Percentiles rank a stretch among this genome's conserved stretches.
Conservation (phyloP, 2,329 filamentous ascomycete species). For the Cytospora mali region DNA sequence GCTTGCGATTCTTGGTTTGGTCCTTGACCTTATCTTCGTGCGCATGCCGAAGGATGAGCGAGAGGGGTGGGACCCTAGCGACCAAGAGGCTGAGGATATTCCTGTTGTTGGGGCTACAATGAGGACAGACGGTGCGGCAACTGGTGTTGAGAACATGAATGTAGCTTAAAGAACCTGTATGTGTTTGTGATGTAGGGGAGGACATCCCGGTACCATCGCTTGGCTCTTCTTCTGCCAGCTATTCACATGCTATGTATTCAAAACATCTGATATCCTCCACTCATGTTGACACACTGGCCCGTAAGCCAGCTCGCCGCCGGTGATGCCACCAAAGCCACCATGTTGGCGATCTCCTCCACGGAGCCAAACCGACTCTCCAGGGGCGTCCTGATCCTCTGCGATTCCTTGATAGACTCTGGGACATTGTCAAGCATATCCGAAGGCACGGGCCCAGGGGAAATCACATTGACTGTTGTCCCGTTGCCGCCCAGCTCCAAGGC, state of each 20-base stretch:
- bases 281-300: constrained; percentile 60
- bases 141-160: constrained; percentile 10
- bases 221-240: not conserved
- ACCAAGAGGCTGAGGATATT: constrained; percentile 3
- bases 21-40: constrained; percentile 43
- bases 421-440: constrained; percentile 49
- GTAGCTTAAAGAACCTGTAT: not conserved
- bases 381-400: constrained; percentile 53
- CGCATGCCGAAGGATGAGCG: constrained; percentile 45
- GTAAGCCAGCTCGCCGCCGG: constrained; percentile 52
- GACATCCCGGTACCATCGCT: not conserved
- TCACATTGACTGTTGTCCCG: constrained; percentile 63
- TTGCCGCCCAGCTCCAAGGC: constrained; percentile 58
- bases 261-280: constrained; percentile 44
- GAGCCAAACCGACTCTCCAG: constrained; percentile 54
- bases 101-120: constrained; percentile 1
- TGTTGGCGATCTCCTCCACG: constrained; percentile 55
- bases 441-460: constrained; percentile 61
- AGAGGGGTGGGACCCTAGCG: constrained; percentile 36
- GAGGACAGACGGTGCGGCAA: constrained; percentile 8
- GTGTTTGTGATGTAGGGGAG: too few species aligned
- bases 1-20: constrained; percentile 38
- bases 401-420: constrained; percentile 48
- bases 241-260: constrained; percentile 6
- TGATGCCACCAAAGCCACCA: constrained; percentile 58